Conservation (phyloP, 352 stramenopile species). For the Phytophthora agathidicida region DNA sequence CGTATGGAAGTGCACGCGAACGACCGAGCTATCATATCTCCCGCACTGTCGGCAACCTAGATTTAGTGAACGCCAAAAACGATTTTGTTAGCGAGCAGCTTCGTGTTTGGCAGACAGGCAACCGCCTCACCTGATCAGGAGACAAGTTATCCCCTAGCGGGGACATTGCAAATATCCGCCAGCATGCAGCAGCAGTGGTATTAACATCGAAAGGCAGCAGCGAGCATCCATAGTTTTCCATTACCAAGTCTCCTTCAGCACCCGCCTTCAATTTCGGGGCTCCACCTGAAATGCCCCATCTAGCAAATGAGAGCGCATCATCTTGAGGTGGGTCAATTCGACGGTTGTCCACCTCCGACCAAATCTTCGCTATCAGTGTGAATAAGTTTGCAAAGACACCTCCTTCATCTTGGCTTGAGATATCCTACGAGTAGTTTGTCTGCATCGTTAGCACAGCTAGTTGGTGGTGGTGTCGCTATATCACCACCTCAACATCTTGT, state of each 20-base stretch:
- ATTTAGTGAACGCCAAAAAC: too few species aligned
- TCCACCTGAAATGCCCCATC: too few species aligned
- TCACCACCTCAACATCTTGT: too few species aligned
- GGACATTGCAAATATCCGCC: not conserved
- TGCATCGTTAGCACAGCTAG: too few species aligned
- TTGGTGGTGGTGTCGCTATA: too few species aligned
- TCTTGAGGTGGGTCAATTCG: too few species aligned
- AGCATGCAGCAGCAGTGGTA: not conserved
- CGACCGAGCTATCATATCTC: not conserved
- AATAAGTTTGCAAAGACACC: conserved; percentile 21
- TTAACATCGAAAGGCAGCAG: not conserved
- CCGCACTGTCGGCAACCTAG: too few species aligned
- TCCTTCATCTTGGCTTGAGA: conserved; percentile 9
- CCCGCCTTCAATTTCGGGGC: too few species aligned
- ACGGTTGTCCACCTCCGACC: conserved; percentile 5
- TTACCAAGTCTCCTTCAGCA: too few species aligned
- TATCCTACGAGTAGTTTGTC: not conserved
- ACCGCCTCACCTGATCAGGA: not conserved
- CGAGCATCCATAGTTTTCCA: not conserved
- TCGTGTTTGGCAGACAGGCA: not conserved
- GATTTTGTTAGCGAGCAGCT: too few species aligned
- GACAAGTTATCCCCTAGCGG: not conserved
- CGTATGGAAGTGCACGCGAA: not conserved
- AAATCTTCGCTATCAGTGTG: conserved; percentile 5
- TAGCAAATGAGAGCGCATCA: too few species aligned